These are phyloP conservation scores for Arthrobotrys pseudoclavata DNA, from an alignment of 2,329 filamentous ascomycete species.

Conservation along the genomic window DNA sequence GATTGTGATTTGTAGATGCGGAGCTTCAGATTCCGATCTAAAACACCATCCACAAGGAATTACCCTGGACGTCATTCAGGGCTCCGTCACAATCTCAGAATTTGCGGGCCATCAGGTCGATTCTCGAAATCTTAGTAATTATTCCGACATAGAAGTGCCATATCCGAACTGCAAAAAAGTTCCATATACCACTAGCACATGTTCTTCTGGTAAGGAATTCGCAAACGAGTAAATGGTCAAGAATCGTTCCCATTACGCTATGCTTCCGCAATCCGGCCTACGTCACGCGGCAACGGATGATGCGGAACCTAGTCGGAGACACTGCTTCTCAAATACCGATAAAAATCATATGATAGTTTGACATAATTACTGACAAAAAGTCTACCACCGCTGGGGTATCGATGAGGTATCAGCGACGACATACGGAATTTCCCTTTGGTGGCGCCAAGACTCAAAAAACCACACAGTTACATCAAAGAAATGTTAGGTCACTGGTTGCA, in stretches of 20 bases:
- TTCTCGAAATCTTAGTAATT: not conserved
- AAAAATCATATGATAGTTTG: not conserved
- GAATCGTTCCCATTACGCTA: not conserved
- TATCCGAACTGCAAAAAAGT: not conserved
- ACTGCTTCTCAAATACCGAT: not conserved
- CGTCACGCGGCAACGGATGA: constrained; percentile 11
- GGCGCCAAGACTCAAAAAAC: constrained; percentile 25
- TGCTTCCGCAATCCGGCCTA: not conserved
- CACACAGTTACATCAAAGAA: too few relatives aligned
- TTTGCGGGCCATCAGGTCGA: constrained; percentile 12
- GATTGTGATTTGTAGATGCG: not conserved
- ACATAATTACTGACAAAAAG: not conserved
- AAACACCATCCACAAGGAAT: not conserved
- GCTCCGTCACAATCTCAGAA: not conserved
- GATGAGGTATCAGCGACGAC: constrained; percentile 10
- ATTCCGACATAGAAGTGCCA: not conserved
- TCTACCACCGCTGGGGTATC: not conserved
- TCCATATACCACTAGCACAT: not conserved
- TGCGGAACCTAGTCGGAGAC: constrained; percentile 1
- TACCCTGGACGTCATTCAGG: constrained; percentile 1
- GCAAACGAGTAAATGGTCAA: not conserved
- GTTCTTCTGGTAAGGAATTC: not conserved
- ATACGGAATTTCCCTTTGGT: constrained; percentile 20
- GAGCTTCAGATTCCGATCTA: too few relatives aligned
- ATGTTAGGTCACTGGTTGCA: too few relatives aligned